Percentiles rank a stretch among this genome's conserved stretches.
Conservation (phyloP, 2,329 filamentous ascomycete genomes). For the Colletotrichum phormii region DNA sequence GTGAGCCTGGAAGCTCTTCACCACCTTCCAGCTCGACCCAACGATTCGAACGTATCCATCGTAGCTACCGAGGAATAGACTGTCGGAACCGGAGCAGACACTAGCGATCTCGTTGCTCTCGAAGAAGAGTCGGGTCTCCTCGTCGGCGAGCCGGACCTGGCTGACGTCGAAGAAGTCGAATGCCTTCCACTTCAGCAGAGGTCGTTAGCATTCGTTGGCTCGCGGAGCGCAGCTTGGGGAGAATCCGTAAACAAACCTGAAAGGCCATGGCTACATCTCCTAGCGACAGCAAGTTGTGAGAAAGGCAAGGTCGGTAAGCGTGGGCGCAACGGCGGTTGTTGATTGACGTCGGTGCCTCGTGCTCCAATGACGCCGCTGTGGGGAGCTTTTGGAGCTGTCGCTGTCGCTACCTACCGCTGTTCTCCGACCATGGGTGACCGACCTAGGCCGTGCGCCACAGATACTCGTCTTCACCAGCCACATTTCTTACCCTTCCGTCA, state of each 20-base stretch:
- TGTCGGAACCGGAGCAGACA: slow-evolving; percentile 88
- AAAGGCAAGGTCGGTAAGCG: not conserved
- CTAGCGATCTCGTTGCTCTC: slow-evolving; percentile 86
- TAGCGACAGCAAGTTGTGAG: not conserved
- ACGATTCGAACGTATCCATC: slow-evolving; percentile 91
- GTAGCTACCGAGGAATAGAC: slow-evolving; percentile 86
- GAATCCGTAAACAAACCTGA: slow-evolving; percentile 21
- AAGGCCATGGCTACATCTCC: slow-evolving; percentile 39
- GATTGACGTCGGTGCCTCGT: slow-evolving; percentile 33
- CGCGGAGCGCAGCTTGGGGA: not conserved
- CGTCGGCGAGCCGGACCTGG: slow-evolving; percentile 82
- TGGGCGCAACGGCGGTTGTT: slow-evolving; percentile 3
- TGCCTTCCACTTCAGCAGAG: slow-evolving; percentile 83
- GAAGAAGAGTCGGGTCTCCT: slow-evolving; percentile 82
- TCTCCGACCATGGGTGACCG: not conserved
- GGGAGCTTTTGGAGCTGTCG: slow-evolving; percentile 38
- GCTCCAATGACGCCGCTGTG: slow-evolving; percentile 43
- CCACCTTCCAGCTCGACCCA: slow-evolving; percentile 86
- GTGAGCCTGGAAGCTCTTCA: slow-evolving; percentile 88
- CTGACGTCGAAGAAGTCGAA: slow-evolving; percentile 99
- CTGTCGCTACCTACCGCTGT: slow-evolving; percentile 14
- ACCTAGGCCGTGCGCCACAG: not conserved
- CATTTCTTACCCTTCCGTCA: not conserved
- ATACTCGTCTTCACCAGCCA: not conserved
- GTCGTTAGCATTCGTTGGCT: not conserved